phyloP scores from a whole-genome alignment of 163 green algal genomes.

The Chlorella variabilis region DNA sequence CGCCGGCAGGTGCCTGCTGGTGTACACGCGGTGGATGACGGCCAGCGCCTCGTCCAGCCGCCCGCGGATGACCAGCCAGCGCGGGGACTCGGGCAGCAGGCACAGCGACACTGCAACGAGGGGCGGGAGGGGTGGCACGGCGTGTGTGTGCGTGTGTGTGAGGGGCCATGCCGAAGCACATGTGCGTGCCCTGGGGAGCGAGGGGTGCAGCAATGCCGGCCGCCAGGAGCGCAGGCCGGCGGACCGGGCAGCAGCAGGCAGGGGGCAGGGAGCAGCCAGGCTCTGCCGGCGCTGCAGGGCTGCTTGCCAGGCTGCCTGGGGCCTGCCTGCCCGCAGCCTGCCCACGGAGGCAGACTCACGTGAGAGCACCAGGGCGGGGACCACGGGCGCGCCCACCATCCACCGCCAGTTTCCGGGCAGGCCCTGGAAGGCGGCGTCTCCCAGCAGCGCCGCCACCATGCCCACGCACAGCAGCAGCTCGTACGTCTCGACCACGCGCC shows the following conservation, averaged over 20 bases:
- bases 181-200: too few species aligned
- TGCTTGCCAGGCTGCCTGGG: too few species aligned
- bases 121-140: background rate
- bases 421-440: slow-evolving; percentile 61
- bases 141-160: background rate
- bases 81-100: slow-evolving; percentile 83
- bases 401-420: slow-evolving; percentile 71
- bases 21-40: slow-evolving; percentile 71
- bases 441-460: slow-evolving; percentile 73
- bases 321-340: too few species aligned
- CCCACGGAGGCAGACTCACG: slow-evolving; percentile 14
- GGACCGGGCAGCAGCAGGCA: too few species aligned
- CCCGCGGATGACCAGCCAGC: slow-evolving; percentile 82
- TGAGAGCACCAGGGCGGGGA: slow-evolving; percentile 37
- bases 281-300: too few species aligned
- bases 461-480: slow-evolving; percentile 82
- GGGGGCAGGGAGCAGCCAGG: too few species aligned
- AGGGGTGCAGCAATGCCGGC: too few species aligned
- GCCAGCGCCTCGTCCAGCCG: slow-evolving; percentile 75
- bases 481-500: slow-evolving; percentile 63
- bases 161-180: too few species aligned
- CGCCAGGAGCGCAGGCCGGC: too few species aligned
- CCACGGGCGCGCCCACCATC: slow-evolving; percentile 72
- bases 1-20: slow-evolving; percentile 36
- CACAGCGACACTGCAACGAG: slow-evolving; percentile 58